Conservation (phyloP, 2,329 filamentous ascomycete species). For the Paramyrothecium roridum region DNA sequence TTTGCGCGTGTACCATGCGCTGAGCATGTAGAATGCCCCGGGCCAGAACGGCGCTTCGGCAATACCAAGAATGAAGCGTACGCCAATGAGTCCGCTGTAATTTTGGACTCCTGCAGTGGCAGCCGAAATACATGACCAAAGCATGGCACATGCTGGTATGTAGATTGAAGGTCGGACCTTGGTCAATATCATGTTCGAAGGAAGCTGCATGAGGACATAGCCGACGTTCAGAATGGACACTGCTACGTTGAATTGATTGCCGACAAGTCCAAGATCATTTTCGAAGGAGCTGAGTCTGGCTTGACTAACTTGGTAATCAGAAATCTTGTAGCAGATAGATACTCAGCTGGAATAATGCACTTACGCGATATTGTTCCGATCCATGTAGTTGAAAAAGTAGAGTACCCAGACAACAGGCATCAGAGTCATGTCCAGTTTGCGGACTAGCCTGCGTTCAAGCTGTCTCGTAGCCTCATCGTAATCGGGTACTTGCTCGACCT, state of each 20-base stretch:
- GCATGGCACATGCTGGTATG: constrained; percentile 18
- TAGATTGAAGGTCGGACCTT: constrained; percentile 13
- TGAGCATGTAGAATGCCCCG: constrained; percentile 11
- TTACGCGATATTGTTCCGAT: neutral
- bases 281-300: neutral
- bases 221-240: neutral
- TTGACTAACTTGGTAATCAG: neutral
- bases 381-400: neutral
- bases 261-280: neutral
- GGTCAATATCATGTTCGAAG: constrained; percentile 17
- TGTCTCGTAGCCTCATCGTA: neutral
- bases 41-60: constrained; percentile 27
- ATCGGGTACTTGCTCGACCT: neutral
- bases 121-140: constrained; percentile 44
- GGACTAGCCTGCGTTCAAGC: neutral
- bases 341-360: neutral
- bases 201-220: constrained; percentile 15
- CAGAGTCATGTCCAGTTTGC: neutral
- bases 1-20: constrained; percentile 19
- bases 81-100: constrained; percentile 26
- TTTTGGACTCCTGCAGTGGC: constrained; percentile 28
- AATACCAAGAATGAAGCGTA: constrained; percentile 31
- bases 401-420: neutral
- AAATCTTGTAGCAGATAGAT: neutral
- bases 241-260: neutral